Evolutionary conservation across 352 stramenopile genomes (phyloP).

Genomic region (Plasmopara viticola): DNA sequence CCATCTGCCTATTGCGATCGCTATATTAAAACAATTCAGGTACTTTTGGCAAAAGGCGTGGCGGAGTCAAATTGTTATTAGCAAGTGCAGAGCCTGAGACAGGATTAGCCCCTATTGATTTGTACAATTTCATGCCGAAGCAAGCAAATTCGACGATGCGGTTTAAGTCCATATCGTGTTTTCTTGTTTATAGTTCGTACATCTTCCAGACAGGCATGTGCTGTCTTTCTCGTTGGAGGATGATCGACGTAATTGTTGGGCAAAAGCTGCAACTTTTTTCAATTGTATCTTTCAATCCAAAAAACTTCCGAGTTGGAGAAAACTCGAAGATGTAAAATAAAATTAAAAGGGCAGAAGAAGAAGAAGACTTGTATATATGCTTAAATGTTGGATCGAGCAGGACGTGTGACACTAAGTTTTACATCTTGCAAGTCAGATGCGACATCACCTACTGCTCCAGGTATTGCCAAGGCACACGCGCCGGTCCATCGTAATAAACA

Average conservation of each 20-base stretch:
- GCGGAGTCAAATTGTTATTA: not conserved
- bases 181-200: conserved; percentile 30
- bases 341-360: too few relatives aligned
- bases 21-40: conserved; percentile 2
- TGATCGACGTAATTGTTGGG: conserved; percentile 23
- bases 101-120: too few relatives aligned
- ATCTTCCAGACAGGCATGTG: conserved; percentile 57
- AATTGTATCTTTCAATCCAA: conserved; percentile 25
- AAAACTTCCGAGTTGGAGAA: conserved; percentile 1
- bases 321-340: conserved; percentile 2
- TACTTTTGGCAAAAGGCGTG: too few relatives aligned
- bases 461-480: conserved; percentile 12
- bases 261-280: conserved; percentile 32
- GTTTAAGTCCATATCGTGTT: too few relatives aligned
- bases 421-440: conserved; percentile 33
- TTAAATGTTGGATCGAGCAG: conserved; percentile 6
- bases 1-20: conserved; percentile 25
- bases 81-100: too few relatives aligned
- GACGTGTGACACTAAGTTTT: conserved; percentile 26
- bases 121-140: too few relatives aligned
- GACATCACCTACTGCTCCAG: conserved; percentile 2
- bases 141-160: too few relatives aligned
- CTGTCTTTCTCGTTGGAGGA: conserved; percentile 39
- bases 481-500: conserved; percentile 31
- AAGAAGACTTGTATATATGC: conserved; percentile 12